Conservation (phyloP, 1,284 basidiomycete species). For the Hemileia vastatrix region DNA sequence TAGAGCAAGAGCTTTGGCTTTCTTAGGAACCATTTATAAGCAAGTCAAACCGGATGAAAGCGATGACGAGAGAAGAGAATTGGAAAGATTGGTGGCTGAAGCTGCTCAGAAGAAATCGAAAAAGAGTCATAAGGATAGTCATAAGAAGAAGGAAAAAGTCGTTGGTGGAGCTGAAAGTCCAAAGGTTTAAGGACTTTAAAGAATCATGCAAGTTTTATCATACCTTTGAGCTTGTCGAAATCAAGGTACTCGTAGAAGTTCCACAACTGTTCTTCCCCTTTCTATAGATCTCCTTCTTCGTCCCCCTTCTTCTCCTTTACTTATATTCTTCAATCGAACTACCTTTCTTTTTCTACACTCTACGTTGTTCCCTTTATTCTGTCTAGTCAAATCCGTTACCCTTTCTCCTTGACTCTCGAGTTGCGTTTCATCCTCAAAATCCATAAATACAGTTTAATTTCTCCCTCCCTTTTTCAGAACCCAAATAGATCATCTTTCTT, state of each 20-base stretch:
- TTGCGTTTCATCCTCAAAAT: too few relatives aligned
- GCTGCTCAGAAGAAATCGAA: slow-evolving; percentile 46
- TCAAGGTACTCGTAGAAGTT: too few relatives aligned
- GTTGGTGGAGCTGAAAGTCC: not conserved
- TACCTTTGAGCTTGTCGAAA: too few relatives aligned
- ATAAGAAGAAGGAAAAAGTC: slow-evolving; percentile 27
- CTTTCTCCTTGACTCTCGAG: too few relatives aligned
- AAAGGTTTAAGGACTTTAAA: not conserved
- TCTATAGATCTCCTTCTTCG: not conserved
- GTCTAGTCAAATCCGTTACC: too few relatives aligned
- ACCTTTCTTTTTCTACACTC: too few relatives aligned
- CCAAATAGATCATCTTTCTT: too few relatives aligned
- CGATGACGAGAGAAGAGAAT: slow-evolving; percentile 78
- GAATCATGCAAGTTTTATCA: too few relatives aligned
- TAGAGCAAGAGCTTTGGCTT: slow-evolving; percentile 72
- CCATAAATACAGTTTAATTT: not conserved
- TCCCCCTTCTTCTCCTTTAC: not conserved
- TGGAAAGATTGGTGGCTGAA: slow-evolving; percentile 55
- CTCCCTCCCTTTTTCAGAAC: slow-evolving; percentile 25
- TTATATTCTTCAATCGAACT: not conserved
- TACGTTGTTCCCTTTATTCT: too few relatives aligned
- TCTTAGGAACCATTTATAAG: slow-evolving; percentile 79
- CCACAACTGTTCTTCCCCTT: too few relatives aligned
- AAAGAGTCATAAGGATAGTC: too few relatives aligned
- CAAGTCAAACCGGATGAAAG: slow-evolving; percentile 68